A percentile compares a stretch with the other conserved stretches of the same genome.
phyloP scores from a whole-genome alignment of 345 rosid species.

The Lagerstroemia speciosa region DNA sequence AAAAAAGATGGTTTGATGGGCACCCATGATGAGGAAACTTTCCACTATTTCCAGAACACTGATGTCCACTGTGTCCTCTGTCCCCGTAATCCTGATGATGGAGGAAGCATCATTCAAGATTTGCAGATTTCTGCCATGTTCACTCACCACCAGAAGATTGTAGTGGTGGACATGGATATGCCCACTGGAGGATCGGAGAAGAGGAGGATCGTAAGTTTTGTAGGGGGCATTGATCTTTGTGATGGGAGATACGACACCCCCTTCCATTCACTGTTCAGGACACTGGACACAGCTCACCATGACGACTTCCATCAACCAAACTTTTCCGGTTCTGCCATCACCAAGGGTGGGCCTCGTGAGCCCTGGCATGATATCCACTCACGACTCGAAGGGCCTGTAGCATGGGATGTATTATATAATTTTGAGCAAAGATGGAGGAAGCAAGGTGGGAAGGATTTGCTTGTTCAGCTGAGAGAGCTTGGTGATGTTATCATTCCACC shows the following conservation, averaged over 20 bases:
- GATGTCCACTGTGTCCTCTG: slow-evolving; percentile 86
- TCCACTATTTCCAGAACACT: slow-evolving; percentile 44
- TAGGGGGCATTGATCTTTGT: slow-evolving; percentile 96
- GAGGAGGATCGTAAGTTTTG: slow-evolving; percentile 85
- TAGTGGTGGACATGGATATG: slow-evolving; percentile 74
- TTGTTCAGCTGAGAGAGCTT: slow-evolving; percentile 69
- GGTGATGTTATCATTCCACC: slow-evolving; percentile 70
- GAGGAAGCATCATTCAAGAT: slow-evolving; percentile 88
- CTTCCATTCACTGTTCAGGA: slow-evolving; percentile 92
- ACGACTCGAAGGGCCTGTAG: slow-evolving; percentile 91
- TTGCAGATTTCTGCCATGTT: slow-evolving; percentile 86
- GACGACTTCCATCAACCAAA: slow-evolving; percentile 99
- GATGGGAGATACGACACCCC: slow-evolving; percentile 96
- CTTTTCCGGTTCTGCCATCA: slow-evolving; percentile 62
- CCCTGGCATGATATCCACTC: slow-evolving; percentile 99
- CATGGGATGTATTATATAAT: slow-evolving; percentile 92
- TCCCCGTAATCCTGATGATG: slow-evolving; percentile 95
- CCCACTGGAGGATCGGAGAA: slow-evolving; percentile 49
- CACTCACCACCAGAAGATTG: slow-evolving; percentile 98
- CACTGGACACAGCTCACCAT: slow-evolving; percentile 86
- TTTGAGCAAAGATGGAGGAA: slow-evolving; percentile 94
- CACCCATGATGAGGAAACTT: slow-evolving; percentile 96
- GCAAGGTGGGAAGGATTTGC: slow-evolving; percentile 88
- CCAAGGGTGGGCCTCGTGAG: slow-evolving; percentile 97
- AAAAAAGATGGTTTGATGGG: slow-evolving; percentile 92